These are phyloP conservation scores for Globisporangium cylindrosporum DNA, from an alignment of 352 stramenopile genomes.

Conservation along the genomic window DNA sequence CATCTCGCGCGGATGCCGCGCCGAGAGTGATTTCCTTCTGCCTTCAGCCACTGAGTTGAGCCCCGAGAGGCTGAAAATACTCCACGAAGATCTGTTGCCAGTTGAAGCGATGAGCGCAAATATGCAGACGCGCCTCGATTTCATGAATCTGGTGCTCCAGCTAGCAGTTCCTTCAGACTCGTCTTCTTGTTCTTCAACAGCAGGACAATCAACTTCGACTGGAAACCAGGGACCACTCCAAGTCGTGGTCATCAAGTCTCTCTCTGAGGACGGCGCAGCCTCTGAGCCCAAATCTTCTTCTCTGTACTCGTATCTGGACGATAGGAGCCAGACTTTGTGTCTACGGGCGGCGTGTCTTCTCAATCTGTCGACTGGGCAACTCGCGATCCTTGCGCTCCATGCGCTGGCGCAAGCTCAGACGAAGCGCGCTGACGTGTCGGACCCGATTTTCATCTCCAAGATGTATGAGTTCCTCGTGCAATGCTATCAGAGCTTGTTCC, in stretches of 20 bases:
- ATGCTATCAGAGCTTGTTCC: constrained; percentile 65
- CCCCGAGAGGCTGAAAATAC: background rate
- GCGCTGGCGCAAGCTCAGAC: constrained; percentile 36
- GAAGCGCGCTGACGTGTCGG: constrained; percentile 34
- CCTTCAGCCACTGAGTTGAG: background rate
- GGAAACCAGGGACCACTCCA: constrained; percentile 8
- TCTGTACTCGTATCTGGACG: constrained; percentile 17
- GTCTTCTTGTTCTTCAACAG: background rate
- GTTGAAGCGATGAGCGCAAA: constrained; percentile 23
- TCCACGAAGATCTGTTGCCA: constrained; percentile 2
- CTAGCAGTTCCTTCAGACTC: background rate
- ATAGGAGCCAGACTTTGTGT: constrained; percentile 27
- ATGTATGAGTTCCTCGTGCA: constrained; percentile 52
- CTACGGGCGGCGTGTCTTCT: constrained; percentile 29
- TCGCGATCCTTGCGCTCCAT: constrained; percentile 55
- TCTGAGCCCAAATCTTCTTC: background rate
- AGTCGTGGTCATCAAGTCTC: constrained; percentile 16
- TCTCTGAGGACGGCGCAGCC: background rate
- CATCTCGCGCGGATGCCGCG: constrained; percentile 7
- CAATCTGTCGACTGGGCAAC: constrained; percentile 43
- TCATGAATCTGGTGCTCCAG: constrained; percentile 31
- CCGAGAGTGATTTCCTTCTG: background rate
- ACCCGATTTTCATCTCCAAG: constrained; percentile 44
- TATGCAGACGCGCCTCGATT: constrained; percentile 31
- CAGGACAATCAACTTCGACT: background rate